phyloP scores from a whole-genome alignment of 495 filamentous ascomycete genomes.

The Penicillium canescens region DNA sequence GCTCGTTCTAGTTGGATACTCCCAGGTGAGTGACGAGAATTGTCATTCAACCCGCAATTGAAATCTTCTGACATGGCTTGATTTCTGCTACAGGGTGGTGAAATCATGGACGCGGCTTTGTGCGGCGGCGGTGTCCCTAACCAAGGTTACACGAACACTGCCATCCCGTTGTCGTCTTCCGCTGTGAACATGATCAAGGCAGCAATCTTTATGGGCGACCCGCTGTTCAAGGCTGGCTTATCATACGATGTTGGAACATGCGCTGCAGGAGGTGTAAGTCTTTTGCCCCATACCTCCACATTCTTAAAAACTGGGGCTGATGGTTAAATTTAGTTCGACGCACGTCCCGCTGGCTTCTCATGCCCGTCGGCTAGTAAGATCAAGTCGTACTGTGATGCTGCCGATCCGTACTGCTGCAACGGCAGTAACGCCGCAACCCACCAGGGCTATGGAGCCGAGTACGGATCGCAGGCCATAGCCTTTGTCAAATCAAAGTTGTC shows the following conservation, averaged over 20 bases:
- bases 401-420: constrained; percentile 66
- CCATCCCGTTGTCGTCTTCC: constrained; percentile 45
- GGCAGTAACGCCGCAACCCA: constrained; percentile 57
- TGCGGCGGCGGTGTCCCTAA: constrained; percentile 61
- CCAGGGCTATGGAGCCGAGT: constrained; percentile 58
- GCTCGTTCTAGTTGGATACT: constrained; percentile 63
- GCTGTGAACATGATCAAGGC: constrained; percentile 56
- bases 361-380: constrained; percentile 56
- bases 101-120: constrained; percentile 64
- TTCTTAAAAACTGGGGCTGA: background rate
- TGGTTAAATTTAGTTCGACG: constrained; percentile 46
- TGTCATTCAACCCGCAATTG: background rate
- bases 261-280: constrained; percentile 54
- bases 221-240: constrained; percentile 51
- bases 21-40: constrained; percentile 39
- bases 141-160: constrained; percentile 46
- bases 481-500: constrained; percentile 54
- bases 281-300: background rate
- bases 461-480: constrained; percentile 55
- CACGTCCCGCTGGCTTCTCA: constrained; percentile 53
- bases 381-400: constrained; percentile 60
- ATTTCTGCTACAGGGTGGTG: constrained; percentile 47
- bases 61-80: background rate
- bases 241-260: constrained; percentile 64
- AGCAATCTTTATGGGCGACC: constrained; percentile 65